A percentile compares a stretch with the other conserved stretches of the same genome.
phyloP scores from a whole-genome alignment of 176 grass and related monocot species.

The Oropetium thomaeum region DNA sequence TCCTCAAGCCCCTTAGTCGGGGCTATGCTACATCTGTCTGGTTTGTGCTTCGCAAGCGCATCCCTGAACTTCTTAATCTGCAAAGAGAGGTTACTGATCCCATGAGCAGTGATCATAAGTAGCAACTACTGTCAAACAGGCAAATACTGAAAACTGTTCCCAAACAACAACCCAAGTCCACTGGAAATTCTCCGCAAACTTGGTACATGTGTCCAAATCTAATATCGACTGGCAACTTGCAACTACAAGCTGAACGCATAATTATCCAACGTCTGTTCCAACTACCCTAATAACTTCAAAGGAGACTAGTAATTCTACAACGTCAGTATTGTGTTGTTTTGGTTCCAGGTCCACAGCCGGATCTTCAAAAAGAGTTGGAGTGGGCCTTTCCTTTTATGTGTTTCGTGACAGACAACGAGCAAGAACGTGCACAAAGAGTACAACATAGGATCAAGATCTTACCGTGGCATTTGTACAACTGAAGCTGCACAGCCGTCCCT shows the following conservation, averaged over 20 bases:
- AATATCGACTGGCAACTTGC: not conserved
- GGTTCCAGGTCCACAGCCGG: not conserved
- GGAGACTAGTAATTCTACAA: not conserved
- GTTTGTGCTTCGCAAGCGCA: constrained; percentile 85
- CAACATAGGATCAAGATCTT: constrained; percentile 21
- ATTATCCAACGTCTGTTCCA: not conserved
- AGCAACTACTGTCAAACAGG: not conserved
- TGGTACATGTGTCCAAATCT: not conserved
- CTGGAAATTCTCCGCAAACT: too few relatives aligned
- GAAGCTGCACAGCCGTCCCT: constrained; percentile 86
- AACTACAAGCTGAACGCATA: not conserved
- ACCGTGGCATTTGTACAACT: constrained; percentile 97
- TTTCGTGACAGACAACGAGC: not conserved
- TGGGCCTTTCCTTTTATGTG: not conserved
- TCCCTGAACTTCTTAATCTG: constrained; percentile 99
- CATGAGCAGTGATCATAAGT: constrained; percentile 13
- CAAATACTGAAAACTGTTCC: not conserved
- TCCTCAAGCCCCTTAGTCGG: constrained; percentile 78
- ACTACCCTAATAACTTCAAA: not conserved
- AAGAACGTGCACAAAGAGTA: not conserved
- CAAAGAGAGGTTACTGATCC: not conserved
- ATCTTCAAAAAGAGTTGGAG: not conserved
- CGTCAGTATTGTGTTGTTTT: not conserved
- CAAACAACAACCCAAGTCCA: not conserved
- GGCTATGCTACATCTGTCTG: constrained; percentile 75